Evolutionary conservation across 2,329 filamentous ascomycete genomes (phyloP).

Genomic region (Cladosporium halotolerans): DNA sequence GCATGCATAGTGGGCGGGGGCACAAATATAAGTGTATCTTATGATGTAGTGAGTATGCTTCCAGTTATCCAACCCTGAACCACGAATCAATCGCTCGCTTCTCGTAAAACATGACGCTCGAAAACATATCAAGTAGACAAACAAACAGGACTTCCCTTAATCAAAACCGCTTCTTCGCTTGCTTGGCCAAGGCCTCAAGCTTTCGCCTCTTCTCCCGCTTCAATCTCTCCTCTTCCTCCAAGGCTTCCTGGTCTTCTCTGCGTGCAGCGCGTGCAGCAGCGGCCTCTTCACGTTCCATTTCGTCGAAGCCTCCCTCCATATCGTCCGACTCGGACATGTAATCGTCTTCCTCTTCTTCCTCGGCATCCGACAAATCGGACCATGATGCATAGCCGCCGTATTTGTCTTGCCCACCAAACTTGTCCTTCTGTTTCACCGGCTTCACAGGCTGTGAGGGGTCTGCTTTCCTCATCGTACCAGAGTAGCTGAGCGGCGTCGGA

Average conservation of each 20-base stretch:
- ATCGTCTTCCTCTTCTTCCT: slow-evolving; percentile 53
- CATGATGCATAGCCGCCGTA: slow-evolving; percentile 36
- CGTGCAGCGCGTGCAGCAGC: slow-evolving; percentile 56
- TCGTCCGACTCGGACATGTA: slow-evolving; percentile 66
- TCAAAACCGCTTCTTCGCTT: slow-evolving; percentile 25
- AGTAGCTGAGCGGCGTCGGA: slow-evolving; percentile 28
- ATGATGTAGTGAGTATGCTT: not conserved
- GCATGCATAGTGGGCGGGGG: too few relatives aligned
- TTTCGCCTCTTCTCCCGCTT: slow-evolving; percentile 54
- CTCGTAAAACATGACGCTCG: slow-evolving; percentile 11
- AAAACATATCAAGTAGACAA: slow-evolving; percentile 8
- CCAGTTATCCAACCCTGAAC: not conserved
- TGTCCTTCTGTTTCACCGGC: slow-evolving; percentile 24
- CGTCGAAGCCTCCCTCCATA: slow-evolving; percentile 70
- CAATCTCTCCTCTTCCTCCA: slow-evolving; percentile 55
- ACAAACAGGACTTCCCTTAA: not conserved
- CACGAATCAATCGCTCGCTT: not conserved
- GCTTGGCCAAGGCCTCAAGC: slow-evolving; percentile 30
- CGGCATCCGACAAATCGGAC: slow-evolving; percentile 36
- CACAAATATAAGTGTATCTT: not conserved
- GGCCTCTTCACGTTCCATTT: slow-evolving; percentile 67
- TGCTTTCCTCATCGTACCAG: slow-evolving; percentile 42
- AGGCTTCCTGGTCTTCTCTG: slow-evolving; percentile 60
- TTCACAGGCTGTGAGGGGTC: slow-evolving; percentile 31
- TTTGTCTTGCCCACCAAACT: slow-evolving; percentile 27